Evolutionary conservation across 2,329 filamentous ascomycete genomes (phyloP), one percentile per base, ranked within the genome.

Genomic region (Alternaria panax): DNA sequence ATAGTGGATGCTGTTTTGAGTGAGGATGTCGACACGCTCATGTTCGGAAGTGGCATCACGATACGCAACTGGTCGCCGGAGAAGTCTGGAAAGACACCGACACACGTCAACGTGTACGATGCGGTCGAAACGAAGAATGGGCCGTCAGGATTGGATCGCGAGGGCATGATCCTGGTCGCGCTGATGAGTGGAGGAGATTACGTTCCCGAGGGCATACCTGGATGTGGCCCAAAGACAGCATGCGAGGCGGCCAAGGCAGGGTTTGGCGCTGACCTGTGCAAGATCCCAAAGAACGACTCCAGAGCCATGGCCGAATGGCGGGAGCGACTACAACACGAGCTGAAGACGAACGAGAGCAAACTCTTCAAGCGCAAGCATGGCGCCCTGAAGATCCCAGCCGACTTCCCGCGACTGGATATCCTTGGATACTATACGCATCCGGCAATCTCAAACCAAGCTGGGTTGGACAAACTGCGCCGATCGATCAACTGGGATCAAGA

Each of bases 101-200:
- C 94, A 0, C 95, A 98, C 72, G 90, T 98, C 53, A 92, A 90
- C 42, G 81, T 96, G 47, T 96, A 97, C 75, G 87, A 92, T 57
- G 86, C 86, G 0, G 77, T 84, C 11, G 82, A 85, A 36, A 86
- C 88, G 0, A 83, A 83, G 67, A 77, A 80, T n/a, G 80, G 56
- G 57, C 81, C 78, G 1, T 82, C 85, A 1, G 90, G 90, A 0
- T 81, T 98, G 45, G 92, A 93, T 70, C 84, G 90, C 20, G 89
- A 95, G 63, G 94, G 93, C 0, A 96, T 99, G 93, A 90, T 98
- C 22, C 81, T 99, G 12, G 90, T 98, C 20, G 95, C 95, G 0
- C 81, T 99, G 62, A 93, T 99, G 86, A 97, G 93, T 68, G 95
- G 95, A 7, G 95, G 95, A 7, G 95, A 99, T 77, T 99, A 99